phyloP scores from a whole-genome alignment of 2,329 filamentous ascomycete genomes.

The Diaporthe sp. region DNA sequence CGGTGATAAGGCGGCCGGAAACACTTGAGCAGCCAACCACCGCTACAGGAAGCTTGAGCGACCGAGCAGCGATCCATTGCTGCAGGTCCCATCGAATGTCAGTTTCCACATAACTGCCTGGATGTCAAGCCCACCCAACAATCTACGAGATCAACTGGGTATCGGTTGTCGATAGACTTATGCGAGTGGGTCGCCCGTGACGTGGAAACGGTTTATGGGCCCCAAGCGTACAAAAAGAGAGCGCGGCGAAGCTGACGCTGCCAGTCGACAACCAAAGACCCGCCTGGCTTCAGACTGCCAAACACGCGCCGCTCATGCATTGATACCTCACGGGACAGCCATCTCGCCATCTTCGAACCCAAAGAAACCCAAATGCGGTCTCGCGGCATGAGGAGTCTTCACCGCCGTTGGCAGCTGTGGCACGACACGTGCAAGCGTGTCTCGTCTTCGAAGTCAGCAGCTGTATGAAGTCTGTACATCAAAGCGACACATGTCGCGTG shows the following conservation, averaged over 20 bases:
- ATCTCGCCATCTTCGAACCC: slow-evolving; percentile 15
- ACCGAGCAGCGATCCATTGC: background rate
- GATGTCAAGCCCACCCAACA: background rate
- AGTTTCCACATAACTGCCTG: background rate
- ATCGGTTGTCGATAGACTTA: background rate
- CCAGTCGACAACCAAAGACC: background rate
- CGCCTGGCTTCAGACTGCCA: background rate
- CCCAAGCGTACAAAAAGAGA: background rate
- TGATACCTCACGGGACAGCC: background rate
- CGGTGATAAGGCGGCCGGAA: background rate
- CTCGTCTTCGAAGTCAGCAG: background rate
- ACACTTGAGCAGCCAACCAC: background rate
- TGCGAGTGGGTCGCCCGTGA: slow-evolving; percentile 6
- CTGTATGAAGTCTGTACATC: background rate
- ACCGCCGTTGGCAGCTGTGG: slow-evolving; percentile 1
- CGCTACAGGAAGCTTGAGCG: background rate
- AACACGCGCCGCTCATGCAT: slow-evolving; percentile 1
- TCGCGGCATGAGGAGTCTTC: slow-evolving; percentile 1
- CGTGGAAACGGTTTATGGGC: background rate
- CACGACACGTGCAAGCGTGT: slow-evolving; percentile 4
- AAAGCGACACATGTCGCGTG: slow-evolving; percentile 16
- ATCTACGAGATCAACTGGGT: background rate
- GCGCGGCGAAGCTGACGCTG: slow-evolving; percentile 13
- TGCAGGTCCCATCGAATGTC: background rate
- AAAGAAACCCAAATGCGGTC: background rate